These are phyloP conservation scores for Tolypocladium pustulatum DNA, from an alignment of 2,329 filamentous ascomycete species.

Conservation along the genomic window DNA sequence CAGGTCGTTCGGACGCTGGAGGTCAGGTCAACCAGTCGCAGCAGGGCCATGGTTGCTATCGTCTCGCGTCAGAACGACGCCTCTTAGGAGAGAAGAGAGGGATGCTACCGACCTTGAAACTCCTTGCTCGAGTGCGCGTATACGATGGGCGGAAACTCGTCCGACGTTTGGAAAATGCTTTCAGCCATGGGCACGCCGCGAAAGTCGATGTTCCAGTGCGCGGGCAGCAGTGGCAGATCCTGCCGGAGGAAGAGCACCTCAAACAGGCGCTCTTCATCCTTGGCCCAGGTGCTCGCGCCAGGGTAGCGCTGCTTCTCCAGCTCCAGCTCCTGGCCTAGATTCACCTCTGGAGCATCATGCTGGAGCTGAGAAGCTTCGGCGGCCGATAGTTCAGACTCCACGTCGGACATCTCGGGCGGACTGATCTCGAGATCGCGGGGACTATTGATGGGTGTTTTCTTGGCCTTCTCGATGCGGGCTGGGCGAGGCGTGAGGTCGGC, in stretches of 20 bases:
- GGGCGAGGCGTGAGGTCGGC: not conserved
- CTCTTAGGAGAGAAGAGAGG: not conserved
- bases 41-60: constrained; percentile 28
- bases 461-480: not conserved
- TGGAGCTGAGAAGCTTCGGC: not conserved
- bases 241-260: constrained; percentile 30
- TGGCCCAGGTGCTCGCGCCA: constrained; percentile 37
- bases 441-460: not conserved
- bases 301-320: constrained; percentile 30
- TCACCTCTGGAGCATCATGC: not conserved
- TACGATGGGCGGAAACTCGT: constrained; percentile 22
- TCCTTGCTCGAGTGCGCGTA: constrained; percentile 24
- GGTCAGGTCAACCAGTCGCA: constrained; percentile 29
- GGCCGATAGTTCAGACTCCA: not conserved
- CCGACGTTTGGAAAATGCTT: constrained; percentile 21
- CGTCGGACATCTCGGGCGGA: not conserved
- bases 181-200: constrained; percentile 27
- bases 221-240: constrained; percentile 27
- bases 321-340: constrained; percentile 26
- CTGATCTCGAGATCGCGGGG: not conserved
- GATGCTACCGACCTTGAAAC: constrained; percentile 21
- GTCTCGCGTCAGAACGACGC: constrained; percentile 4
- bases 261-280: constrained; percentile 35
- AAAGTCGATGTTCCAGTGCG: constrained; percentile 30
- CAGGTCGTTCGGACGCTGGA: constrained; percentile 19